A percentile compares a stretch with the other conserved stretches of the same genome.
phyloP scores from a whole-genome alignment of 2,329 filamentous ascomycete species.

The Stromatinia cepivora region DNA sequence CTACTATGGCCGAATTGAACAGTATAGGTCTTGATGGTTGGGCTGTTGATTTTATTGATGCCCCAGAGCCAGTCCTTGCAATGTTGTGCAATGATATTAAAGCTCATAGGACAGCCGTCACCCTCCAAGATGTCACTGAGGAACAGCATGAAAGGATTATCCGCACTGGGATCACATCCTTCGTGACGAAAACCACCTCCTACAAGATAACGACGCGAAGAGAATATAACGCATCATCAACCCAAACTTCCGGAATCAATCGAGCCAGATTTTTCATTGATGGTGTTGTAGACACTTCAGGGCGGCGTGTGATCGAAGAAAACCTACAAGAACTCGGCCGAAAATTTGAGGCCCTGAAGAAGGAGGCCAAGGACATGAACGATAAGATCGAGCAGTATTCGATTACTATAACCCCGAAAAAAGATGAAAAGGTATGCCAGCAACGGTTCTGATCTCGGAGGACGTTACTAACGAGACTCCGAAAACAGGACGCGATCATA shows the following conservation, averaged over 20 bases:
- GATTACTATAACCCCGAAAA: constrained; percentile 34
- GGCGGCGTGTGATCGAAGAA: constrained; percentile 61
- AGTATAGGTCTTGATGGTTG: constrained; percentile 73
- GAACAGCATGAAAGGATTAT: constrained; percentile 68
- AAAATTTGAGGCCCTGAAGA: constrained; percentile 37
- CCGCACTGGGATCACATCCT: constrained; percentile 57
- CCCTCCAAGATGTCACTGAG: constrained; percentile 61
- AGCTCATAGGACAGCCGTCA: constrained; percentile 68
- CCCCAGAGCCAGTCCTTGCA: constrained; percentile 78
- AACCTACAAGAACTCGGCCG: constrained; percentile 44
- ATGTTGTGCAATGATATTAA: constrained; percentile 79
- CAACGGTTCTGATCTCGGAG: not conserved
- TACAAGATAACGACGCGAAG: constrained; percentile 69
- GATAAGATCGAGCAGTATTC: constrained; percentile 44
- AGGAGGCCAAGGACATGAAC: constrained; percentile 26
- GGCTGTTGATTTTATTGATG: constrained; percentile 74
- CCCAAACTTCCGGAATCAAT: constrained; percentile 60
- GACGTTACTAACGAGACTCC: not conserved
- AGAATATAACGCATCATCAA: constrained; percentile 78
- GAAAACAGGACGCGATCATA: constrained; percentile 50
- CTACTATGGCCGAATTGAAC: constrained; percentile 56
- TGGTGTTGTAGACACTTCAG: constrained; percentile 68
- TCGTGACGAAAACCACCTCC: constrained; percentile 64
- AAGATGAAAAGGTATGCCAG: constrained; percentile 46
- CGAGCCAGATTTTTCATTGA: constrained; percentile 72